Conservation (phyloP, 371 early-diverging fungal genomes). For the Syncephalastrum sp. region DNA sequence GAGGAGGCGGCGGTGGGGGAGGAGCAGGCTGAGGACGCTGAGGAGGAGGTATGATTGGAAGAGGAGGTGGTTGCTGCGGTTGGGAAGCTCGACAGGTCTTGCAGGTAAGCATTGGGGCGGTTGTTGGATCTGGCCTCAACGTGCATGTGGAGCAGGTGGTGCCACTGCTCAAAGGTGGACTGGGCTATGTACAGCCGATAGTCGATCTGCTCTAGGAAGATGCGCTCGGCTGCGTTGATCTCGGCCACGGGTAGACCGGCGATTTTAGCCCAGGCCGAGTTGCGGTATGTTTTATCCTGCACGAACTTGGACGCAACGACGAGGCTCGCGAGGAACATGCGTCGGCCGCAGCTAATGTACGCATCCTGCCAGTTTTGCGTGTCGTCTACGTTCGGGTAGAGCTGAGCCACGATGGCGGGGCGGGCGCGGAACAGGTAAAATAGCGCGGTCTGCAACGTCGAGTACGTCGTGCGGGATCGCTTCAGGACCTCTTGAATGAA, state of each 20-base stretch:
- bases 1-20: neutral
- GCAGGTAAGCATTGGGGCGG: constrained; percentile 5
- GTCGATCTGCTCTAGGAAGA: constrained; percentile 69
- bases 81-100: constrained; percentile 14
- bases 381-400: constrained; percentile 13
- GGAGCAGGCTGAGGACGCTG: neutral
- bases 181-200: constrained; percentile 72
- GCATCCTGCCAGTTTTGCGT: constrained; percentile 25
- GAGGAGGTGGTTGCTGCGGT: constrained; percentile 7
- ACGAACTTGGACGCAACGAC: constrained; percentile 80
- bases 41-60: neutral
- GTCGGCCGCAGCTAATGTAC: constrained; percentile 63
- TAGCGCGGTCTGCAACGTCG: constrained; percentile 74
- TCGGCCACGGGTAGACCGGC: constrained; percentile 72
- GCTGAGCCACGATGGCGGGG: constrained; percentile 26
- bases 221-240: constrained; percentile 74
- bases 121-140: constrained; percentile 25
- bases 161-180: constrained; percentile 53
- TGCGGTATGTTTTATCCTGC: constrained; percentile 76
- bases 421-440: constrained; percentile 66
- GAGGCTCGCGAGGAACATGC: constrained; percentile 79
- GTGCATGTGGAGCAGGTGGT: constrained; percentile 32
- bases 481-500: constrained; percentile 80
- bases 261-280: constrained; percentile 81
- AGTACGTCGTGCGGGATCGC: constrained; percentile 76